Base-by-base conservation (phyloP, 2,329 filamentous ascomycete species). In the Ophiostoma populinum region DNA sequence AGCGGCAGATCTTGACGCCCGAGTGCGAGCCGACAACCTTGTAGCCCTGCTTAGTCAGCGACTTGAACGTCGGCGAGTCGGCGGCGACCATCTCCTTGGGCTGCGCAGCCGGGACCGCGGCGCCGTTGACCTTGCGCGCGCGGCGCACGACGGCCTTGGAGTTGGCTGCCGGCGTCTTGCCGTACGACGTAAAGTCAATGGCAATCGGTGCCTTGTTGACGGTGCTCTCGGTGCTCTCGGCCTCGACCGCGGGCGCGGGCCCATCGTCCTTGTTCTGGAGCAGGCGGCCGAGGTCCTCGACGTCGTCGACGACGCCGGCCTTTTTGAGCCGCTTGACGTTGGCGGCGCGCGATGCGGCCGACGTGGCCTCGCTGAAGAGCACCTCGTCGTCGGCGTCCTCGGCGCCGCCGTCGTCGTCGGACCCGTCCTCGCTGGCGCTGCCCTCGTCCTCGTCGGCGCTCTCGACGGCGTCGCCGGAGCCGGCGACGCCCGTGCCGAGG, bases 1-100 rank as follows among this genome's bases (percentile, higher is more conserved):
- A 98, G 21, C 90, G 81, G 52, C 87, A 98, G 48, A 94, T 93
- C 57, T 95, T 95, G 45, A 95, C 87, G 20, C 87, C 87, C 0
- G 83, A 92, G 57, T 95, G 90, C 1, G 82, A 87, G 35, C 90
- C 90, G 24, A 98, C 80, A 39, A 95, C 94, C 1, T 80, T 77
- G 53, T 95, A 95, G 18, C 87, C 87, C 62, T 98, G 87, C 53
- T 95, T 98, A 1, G 87, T 95, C 28, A 95, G 69, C 13, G 87
- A 71, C 10, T 74, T 67, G 49, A 92, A 85, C 0, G 90, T 95
- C 0, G 90, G 87, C 1, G 87, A 93, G 40, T 75, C 74, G 43
- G 77, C 80, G 7, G 90, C 83, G 1, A 95, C 90, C 90, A 98
- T 98, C 51, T 92, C 81, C 54, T 94, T 94, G 34, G 69, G 57